These are phyloP conservation scores for Berberis vulgaris DNA, from an alignment of 164 flowering plant genomes.

Conservation along the genomic window DNA sequence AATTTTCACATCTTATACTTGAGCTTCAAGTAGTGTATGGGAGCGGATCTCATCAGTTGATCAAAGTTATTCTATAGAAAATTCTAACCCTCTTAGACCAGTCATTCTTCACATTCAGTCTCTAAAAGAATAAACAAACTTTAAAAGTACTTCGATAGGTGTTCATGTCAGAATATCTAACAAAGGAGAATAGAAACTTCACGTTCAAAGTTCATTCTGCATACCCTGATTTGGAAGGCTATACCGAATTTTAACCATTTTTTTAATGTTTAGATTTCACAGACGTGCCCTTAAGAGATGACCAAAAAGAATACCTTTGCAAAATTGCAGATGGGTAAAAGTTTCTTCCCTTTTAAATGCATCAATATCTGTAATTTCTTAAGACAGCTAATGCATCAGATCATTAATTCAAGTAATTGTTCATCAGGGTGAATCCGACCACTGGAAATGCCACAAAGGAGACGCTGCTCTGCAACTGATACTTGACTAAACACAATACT, in stretches of 20 bases:
- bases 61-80: no score
- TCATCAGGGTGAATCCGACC: slow-evolving; percentile 62
- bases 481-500: not conserved
- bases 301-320: slow-evolving; percentile 83
- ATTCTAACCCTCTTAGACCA: no score
- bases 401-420: not conserved
- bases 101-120: no score
- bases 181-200: no score
- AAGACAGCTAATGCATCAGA: not conserved
- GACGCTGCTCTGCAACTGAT: slow-evolving; percentile 69
- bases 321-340: slow-evolving; percentile 89
- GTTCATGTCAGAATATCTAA: no score
- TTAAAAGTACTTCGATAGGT: no score
- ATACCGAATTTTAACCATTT: not conserved
- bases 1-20: no score
- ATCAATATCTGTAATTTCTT: not conserved
- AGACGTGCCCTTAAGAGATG: slow-evolving; percentile 89
- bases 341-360: not conserved
- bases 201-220: no score
- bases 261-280: slow-evolving; percentile 57
- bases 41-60: no score
- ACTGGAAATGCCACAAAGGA: slow-evolving; percentile 87
- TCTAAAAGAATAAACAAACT: no score
- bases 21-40: no score
- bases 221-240: no score